Evolutionary conservation across 2,329 filamentous ascomycete genomes (phyloP), one percentile per base, ranked within the genome.

Genomic region (Teratosphaeriaceae sp.): DNA sequence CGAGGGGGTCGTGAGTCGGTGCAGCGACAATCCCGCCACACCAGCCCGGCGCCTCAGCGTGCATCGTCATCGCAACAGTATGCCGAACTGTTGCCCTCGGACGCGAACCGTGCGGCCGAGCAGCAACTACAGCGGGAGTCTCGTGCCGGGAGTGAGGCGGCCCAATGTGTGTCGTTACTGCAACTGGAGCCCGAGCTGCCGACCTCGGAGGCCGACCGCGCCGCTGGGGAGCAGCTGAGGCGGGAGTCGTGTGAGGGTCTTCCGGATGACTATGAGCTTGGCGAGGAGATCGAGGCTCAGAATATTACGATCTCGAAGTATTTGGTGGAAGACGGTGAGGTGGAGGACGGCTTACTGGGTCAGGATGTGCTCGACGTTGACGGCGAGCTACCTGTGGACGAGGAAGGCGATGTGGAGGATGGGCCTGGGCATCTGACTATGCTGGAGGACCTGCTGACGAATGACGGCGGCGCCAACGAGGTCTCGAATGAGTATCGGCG

Each of bases 191-290:
- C 37, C 7, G 30, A 45, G n/a, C 18, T 55, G 13, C 35, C 41
- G 6, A 55, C 48, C 2, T 57, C 54, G 5, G 55, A 57, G 7
- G 44, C 43, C 12, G 54, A 58, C 43, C 46, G 40, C 16, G 50
- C 48, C 11, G 53, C 53, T 12, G 47, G 49, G 29, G 40, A 45
- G 26, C 55, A 58, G 23, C 36, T 54, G 7, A 35, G 38, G 19
- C 45, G 38, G 3, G 51, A 57, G 29, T 43, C 35, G 23, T 18
- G 15, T 12, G 8, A 42, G 18, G 15, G 19, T 23, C n/a, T 23
- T 15, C 9, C 15, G 8, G 21, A 11, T 5, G 16, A 15, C 8
- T 30, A n/a, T 12, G 33, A 30, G 5, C 31, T 34, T 19, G 31
- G 18, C 15, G 15, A 34, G 20, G 12, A 13, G 30, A 12, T 33